Percentiles rank a stretch among this genome's conserved stretches.
Conservation (phyloP, 768 basidiomycete genomes). For the Lactifluus subvellereus region DNA sequence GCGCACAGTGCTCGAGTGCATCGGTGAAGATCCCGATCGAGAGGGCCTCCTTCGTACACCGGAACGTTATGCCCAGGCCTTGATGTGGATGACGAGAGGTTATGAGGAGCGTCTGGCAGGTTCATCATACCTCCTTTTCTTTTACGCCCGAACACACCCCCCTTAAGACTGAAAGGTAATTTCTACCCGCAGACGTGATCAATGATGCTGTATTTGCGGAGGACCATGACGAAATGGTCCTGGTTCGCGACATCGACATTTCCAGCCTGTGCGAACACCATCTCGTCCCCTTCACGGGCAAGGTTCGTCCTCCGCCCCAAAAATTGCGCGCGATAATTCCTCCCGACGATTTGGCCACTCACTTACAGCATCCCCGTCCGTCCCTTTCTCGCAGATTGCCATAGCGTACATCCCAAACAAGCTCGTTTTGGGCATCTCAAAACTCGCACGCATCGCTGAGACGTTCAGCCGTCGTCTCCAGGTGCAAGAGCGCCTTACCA, state of each 20-base stretch:
- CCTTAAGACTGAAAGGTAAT: slow-evolving; percentile 7
- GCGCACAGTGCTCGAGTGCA: slow-evolving; percentile 89
- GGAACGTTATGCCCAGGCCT: slow-evolving; percentile 91
- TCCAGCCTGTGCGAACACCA: slow-evolving; percentile 98
- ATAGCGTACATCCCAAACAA: slow-evolving; percentile 48
- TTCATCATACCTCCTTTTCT: slow-evolving; percentile 30
- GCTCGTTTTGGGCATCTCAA: slow-evolving; percentile 22
- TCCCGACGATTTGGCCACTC: slow-evolving; percentile 20
- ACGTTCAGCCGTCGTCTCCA: slow-evolving; percentile 81
- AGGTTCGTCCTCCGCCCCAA: slow-evolving; percentile 47
- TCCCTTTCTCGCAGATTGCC: slow-evolving; percentile 57
- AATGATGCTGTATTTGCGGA: slow-evolving; percentile 98
- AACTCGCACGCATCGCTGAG: slow-evolving; percentile 22
- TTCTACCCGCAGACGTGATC: slow-evolving; percentile 69
- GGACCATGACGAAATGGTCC: slow-evolving; percentile 99
- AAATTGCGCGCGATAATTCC: not conserved
- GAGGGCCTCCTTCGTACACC: slow-evolving; percentile 91
- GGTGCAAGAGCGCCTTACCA: slow-evolving; percentile 95
- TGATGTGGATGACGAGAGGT: slow-evolving; percentile 99
- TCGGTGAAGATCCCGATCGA: slow-evolving; percentile 95
- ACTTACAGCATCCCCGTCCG: slow-evolving; percentile 10
- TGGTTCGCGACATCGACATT: slow-evolving; percentile 95
- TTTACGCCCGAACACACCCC: slow-evolving; percentile 1
- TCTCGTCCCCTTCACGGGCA: slow-evolving; percentile 95
- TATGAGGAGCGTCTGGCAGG: slow-evolving; percentile 94